Conservation (phyloP, 805 yeast species). For the Kodamaea lidongshanica region DNA sequence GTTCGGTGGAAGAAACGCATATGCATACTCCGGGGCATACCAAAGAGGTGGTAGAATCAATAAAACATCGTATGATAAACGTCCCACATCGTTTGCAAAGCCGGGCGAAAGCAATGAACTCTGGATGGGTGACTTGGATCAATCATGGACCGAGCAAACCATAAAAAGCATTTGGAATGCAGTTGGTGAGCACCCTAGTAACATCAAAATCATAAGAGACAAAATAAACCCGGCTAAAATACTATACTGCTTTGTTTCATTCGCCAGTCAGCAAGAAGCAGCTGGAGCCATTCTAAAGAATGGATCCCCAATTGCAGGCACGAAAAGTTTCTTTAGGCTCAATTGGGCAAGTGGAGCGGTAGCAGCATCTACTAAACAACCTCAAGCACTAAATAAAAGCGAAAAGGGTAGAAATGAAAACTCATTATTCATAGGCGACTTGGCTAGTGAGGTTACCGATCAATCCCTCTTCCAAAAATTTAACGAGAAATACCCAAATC, state of each 20-base stretch:
- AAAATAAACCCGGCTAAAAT: conserved; percentile 39
- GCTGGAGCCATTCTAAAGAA: conserved; percentile 59
- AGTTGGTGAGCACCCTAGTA: conserved; percentile 54
- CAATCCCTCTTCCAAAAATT: conserved; percentile 58
- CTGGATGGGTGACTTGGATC: conserved; percentile 92
- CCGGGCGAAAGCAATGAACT: conserved; percentile 23
- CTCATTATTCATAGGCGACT: conserved; percentile 82
- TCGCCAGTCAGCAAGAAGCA: conserved; percentile 55
- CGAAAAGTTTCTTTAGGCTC: conserved; percentile 54
- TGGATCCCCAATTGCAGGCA: conserved; percentile 67
- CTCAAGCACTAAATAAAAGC: background rate
- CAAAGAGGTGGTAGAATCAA: background rate
- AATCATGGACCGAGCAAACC: conserved; percentile 69
- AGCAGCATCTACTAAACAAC: background rate
- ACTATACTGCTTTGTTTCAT: conserved; percentile 73
- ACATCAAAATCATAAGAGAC: conserved; percentile 69
- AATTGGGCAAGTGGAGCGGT: conserved; percentile 73
- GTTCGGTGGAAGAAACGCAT: no score
- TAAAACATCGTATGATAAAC: background rate
- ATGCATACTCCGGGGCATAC: no score
- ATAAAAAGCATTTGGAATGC: conserved; percentile 64
- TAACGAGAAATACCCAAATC: conserved; percentile 61
- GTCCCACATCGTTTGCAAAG: no score
- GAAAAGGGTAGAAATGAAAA: conserved; percentile 30
- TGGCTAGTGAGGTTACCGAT: conserved; percentile 70